phyloP scores from a whole-genome alignment of 768 basidiomycete genomes.

The Phylloporus sp. region DNA sequence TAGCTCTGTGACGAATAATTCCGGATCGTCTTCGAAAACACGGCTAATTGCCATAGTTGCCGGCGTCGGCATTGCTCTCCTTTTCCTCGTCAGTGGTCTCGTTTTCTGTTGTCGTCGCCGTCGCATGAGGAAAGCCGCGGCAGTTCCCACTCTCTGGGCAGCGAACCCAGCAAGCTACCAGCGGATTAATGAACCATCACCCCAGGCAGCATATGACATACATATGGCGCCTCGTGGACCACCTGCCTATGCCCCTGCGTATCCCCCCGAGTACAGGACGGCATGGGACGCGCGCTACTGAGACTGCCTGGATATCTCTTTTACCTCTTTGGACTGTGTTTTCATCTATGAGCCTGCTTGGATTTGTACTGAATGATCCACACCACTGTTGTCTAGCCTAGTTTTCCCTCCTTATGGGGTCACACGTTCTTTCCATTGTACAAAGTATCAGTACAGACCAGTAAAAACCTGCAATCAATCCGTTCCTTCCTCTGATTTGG shows the following conservation, averaged over 20 bases:
- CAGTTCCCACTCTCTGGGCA: slow-evolving; percentile 6
- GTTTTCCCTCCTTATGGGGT: background rate
- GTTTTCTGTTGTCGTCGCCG: slow-evolving; percentile 11
- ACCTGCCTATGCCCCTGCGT: slow-evolving; percentile 11
- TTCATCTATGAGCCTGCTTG: background rate
- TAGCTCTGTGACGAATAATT: slow-evolving; percentile 33
- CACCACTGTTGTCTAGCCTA: background rate
- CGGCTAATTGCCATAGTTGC: slow-evolving; percentile 18
- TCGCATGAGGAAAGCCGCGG: slow-evolving; percentile 4
- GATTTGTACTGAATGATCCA: background rate
- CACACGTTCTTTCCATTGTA: background rate
- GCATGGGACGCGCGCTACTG: slow-evolving; percentile 25
- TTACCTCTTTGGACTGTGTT: background rate
- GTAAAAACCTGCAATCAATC: background rate
- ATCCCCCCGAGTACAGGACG: slow-evolving; percentile 20
- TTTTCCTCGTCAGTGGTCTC: slow-evolving; percentile 1
- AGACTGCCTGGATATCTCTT: background rate
- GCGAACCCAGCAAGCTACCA: slow-evolving; percentile 14
- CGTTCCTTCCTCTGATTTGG: background rate
- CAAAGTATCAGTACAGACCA: background rate
- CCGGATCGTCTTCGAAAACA: background rate
- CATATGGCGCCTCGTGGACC: slow-evolving; percentile 15
- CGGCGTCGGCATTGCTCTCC: slow-evolving; percentile 4
- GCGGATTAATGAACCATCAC: slow-evolving; percentile 24
- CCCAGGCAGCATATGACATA: slow-evolving; percentile 27